Evolutionary conservation across 257 asterid species (phyloP).

Genomic region (Nicotiana knightiana): DNA sequence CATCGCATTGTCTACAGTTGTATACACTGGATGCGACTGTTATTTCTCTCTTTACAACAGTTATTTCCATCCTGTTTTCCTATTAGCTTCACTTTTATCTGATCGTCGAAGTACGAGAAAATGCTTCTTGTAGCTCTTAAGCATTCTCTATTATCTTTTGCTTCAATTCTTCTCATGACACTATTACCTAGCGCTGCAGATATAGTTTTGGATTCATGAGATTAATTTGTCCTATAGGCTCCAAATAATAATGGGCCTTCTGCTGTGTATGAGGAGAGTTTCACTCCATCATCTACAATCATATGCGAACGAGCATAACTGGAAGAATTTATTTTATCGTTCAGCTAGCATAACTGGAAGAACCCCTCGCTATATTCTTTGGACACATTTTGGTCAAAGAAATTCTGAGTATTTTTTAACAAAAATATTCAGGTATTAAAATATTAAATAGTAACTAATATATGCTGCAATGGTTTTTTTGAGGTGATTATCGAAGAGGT

Average conservation of each 20-base stretch:
- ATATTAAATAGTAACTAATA: too few relatives aligned
- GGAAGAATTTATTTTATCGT: neutral
- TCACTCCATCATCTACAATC: neutral
- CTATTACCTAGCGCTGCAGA: neutral
- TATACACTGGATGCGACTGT: neutral
- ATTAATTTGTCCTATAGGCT: neutral
- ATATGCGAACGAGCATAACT: neutral
- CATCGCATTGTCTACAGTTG: neutral
- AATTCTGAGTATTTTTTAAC: too few relatives aligned
- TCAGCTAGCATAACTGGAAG: too few relatives aligned
- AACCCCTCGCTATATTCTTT: too few relatives aligned
- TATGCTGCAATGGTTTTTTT: too few relatives aligned
- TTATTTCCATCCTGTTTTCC: neutral
- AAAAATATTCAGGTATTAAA: too few relatives aligned
- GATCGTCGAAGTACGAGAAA: neutral
- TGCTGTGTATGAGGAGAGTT: neutral
- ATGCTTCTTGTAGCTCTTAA: neutral
- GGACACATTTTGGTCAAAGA: too few relatives aligned
- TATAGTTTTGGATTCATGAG: neutral
- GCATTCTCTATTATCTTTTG: neutral
- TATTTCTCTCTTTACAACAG: neutral
- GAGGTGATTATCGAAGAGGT: too few relatives aligned
- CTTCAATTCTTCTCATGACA: neutral
- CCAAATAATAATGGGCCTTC: neutral
- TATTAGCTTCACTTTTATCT: neutral